Base-by-base conservation (phyloP, 257 asterid species). In the Lithospermum erythrorhizon region DNA sequence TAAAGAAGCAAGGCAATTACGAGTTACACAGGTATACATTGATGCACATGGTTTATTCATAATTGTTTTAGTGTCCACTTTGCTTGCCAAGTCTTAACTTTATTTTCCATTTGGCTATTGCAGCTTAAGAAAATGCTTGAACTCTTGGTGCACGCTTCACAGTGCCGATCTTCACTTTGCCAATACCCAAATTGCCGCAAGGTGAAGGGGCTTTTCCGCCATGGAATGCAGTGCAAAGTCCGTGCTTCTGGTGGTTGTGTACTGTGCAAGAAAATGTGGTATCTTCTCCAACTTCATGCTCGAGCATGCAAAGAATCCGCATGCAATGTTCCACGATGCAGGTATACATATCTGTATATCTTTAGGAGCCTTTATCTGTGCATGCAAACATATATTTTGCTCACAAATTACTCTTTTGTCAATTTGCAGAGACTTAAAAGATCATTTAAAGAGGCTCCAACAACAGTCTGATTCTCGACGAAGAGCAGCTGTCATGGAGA, bases 51-150 rank as follows among this genome's bases (percentile, higher is more conserved):
- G 49, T 41, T 20, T 13, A 20, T 20, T 3, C 17, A 10, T 52
- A 52, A 17, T 5, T 52, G 56, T 53, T 53, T 5, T 22, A 53
- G 21, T 23, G 8, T 21, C 11, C 21, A 21, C 25, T 14, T 6
- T 24, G 63, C 53, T 55, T 7, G 17, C 17, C 53, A 62, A 45
- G 67, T 37, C 57, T 64, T 78, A 55, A 70, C 62, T 22, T 58
- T 27, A 32, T 65, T 57, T 66, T 70, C 60, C 58, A 68, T 52
- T 72, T 66, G 63, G 30, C 55, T 49, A 65, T 73, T 77, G 76
- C 95, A 93, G 99, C 82, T 89, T 56, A 85, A 83, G 73, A 93
- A 87, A 86, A 87, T 93, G 99, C 99, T 93, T 61, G 96, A 89
- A 56, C 96, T 93, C 61, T 79, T 93, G 76, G 96, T 89, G 65